Base-by-base conservation (phyloP, 2,329 filamentous ascomycete species). In the Pestalotiopsis fici region DNA sequence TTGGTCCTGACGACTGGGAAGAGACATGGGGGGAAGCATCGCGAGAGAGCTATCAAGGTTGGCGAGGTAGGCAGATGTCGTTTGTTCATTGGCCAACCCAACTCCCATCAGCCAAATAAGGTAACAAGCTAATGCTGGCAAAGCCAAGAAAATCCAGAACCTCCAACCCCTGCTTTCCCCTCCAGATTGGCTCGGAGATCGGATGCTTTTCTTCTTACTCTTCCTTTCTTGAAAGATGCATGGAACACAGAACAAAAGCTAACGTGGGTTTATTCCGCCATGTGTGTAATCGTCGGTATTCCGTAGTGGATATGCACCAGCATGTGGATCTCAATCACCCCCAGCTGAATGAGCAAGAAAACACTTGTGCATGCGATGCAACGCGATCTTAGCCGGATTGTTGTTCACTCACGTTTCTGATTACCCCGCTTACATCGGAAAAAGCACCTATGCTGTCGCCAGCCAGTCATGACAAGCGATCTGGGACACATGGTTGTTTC, bases 381-480 rank as follows among this genome's bases (percentile, higher is more conserved):
- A 50, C 9, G 23, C 25, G 55, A 57, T 57, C 55, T 25, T 57
- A 31, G 23, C 55, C 55, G 55, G 27, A 15, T 11, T n/a, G 27
- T 60, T 21, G n/a, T 7, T n/a, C 18, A 50, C 43, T 15, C 43
- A 50, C n/a, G 43, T 23, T 60, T 11, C 37, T 54, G 56, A 7
- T 7, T 66, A 67, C 65, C 65, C 65, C 65, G 65, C 65, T 64
- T 67, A 67, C 60, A 54, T 67, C 65, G 63, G 59, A 27, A 39
- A 47, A 54, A 47, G 31, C 54, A 47, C 27, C 18, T 50, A 35
- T 21, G 15, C 31, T 35, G 59, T 21, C n/a, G 11, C n/a, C 28
- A 15, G 59, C 59, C 59, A 61, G 59, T 61, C 27, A 61, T 6
- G 27, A 37, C 12, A 9, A n/a, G 1, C 23, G 6, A 25, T 25